Evolutionary conservation across 192 early-diverging fungal species (phyloP).

Genomic region (Linnemannia hyalina): DNA sequence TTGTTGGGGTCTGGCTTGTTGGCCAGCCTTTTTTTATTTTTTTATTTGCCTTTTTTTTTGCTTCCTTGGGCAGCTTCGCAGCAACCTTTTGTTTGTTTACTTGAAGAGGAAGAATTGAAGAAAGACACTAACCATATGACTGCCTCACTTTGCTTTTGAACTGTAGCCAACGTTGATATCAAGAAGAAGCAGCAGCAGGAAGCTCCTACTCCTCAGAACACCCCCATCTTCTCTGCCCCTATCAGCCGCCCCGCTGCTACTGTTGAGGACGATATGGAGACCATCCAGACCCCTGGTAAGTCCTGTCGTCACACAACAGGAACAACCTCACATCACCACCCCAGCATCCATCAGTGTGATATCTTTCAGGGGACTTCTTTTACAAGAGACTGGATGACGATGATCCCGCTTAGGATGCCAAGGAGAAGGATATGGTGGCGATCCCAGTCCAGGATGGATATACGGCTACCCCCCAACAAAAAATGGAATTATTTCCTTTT

Average conservation of each 20-base stretch:
- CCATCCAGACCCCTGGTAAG: conserved; percentile 56
- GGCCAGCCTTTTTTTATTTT: neutral
- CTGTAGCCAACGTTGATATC: conserved; percentile 63
- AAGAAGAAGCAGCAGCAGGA: conserved; percentile 66
- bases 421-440: neutral
- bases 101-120: neutral
- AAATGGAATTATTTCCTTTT: conserved; percentile 2
- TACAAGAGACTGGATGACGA: neutral
- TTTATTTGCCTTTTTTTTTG: neutral
- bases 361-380: neutral
- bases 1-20: neutral
- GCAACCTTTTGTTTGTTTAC: too few species aligned
- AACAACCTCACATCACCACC: neutral
- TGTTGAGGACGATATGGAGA: conserved; percentile 67
- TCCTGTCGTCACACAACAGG: neutral
- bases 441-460: neutral
- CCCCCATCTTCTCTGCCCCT: conserved; percentile 67
- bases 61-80: neutral
- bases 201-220: conserved; percentile 71
- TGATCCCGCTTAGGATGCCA: neutral
- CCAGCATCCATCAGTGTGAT: neutral
- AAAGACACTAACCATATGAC: neutral
- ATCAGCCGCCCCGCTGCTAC: conserved; percentile 62
- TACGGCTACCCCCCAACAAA: conserved; percentile 1
- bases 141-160: neutral